Evolutionary conservation across 2,329 filamentous ascomycete species (phyloP).

Genomic region (Hymenotorrendiella dingleyae): DNA sequence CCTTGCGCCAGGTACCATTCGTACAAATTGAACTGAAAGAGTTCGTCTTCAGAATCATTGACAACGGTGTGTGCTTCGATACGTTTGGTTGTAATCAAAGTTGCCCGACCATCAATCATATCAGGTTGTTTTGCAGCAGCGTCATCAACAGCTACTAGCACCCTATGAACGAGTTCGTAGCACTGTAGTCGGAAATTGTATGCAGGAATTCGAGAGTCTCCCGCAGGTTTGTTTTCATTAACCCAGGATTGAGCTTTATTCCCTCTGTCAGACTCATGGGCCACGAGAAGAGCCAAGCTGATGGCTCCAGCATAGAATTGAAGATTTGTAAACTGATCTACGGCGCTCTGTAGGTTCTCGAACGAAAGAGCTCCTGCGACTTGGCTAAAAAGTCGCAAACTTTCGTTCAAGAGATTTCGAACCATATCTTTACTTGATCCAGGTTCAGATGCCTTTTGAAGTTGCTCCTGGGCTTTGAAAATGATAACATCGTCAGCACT

Average conservation of each 20-base stretch:
- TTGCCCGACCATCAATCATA: constrained; percentile 70
- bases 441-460: constrained; percentile 81
- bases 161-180: constrained; percentile 82
- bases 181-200: constrained; percentile 70
- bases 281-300: constrained; percentile 76
- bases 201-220: constrained; percentile 61
- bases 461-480: constrained; percentile 94
- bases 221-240: constrained; percentile 69
- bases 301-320: constrained; percentile 94
- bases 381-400: constrained; percentile 78
- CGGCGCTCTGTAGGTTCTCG: constrained; percentile 72
- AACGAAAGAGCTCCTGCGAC: constrained; percentile 78
- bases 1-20: constrained; percentile 91
- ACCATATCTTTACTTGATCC: constrained; percentile 69
- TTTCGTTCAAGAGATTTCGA: constrained; percentile 79
- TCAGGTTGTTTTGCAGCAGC: constrained; percentile 64
- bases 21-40: constrained; percentile 95
- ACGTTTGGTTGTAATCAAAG: constrained; percentile 69
- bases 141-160: constrained; percentile 71
- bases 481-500: constrained; percentile 95
- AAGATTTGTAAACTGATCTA: constrained; percentile 72
- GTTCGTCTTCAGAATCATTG: constrained; percentile 79
- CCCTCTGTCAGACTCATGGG: constrained; percentile 77
- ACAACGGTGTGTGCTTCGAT: constrained; percentile 88
- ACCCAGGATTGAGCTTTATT: constrained; percentile 83